Base-by-base conservation (phyloP, 371 early-diverging fungal species). In the Apophysomyces ossiformis region DNA sequence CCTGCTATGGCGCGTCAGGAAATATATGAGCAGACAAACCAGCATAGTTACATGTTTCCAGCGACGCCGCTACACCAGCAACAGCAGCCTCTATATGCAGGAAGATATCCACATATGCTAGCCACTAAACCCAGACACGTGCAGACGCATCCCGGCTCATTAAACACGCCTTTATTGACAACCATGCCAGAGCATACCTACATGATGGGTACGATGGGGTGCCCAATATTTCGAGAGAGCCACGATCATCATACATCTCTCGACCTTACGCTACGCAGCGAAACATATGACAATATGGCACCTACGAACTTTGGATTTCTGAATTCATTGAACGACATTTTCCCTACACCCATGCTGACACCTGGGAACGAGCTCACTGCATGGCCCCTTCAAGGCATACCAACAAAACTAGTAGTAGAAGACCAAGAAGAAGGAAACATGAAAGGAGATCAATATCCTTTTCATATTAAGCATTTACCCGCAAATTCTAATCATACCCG, bases 41-140 rank as follows among this genome's bases (percentile, higher is more conserved):
- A 21, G 7, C 21, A 50, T 11, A 7, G 21, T 50, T 32, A 50
- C 54, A 50, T 50, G 54, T 26, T 50, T 50, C 4, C 21, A 9
- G 41, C 13, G 41, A 50, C 11, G 35, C 3, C 9, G 6, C 0
- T 26, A 50, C 7, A 21, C 16, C 21, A 26, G 16, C 54, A 50
- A 9, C 54, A 16, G 21, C 54, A 50, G 54, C 21, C 5, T 21
- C 16, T 32, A 8, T 21, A 50, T 50, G 54, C 54, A 50, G 54
- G 11, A 4, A 50, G 21, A 50, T 26, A 50, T 16, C 54, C 54
- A n/a, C 54, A 50, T 7, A 16, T 18, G 9, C 21, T 50, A 21
- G 54, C 54, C 54, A 50, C 21, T 50, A 50, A 50, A 50, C 11
- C 21, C 11, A 21, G 54, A n/a, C 54, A 50, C 54, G 54, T 50